phyloP scores from a whole-genome alignment of 768 basidiomycete species.

The Termitomyces sp. region DNA sequence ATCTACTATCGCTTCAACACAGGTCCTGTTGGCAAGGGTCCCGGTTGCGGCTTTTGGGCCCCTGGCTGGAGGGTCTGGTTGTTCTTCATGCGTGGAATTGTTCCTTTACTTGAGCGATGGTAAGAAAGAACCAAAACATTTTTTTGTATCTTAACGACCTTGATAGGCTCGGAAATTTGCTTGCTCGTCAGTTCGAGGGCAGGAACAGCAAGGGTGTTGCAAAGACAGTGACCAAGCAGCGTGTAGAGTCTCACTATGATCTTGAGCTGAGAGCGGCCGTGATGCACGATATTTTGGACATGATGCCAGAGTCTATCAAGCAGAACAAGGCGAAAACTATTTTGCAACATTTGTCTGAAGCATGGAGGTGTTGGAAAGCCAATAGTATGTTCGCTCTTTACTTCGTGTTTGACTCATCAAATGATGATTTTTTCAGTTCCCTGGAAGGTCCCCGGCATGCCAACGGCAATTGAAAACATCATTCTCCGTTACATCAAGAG shows the following conservation, averaged over 20 bases:
- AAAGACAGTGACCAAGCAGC: conserved; percentile 98
- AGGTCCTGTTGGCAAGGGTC: conserved; percentile 98
- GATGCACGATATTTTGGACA: conserved; percentile 99
- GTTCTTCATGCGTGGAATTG: conserved; percentile 99
- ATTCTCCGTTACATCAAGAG: conserved; percentile 98
- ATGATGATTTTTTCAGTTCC: conserved; percentile 51
- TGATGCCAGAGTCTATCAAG: conserved; percentile 99
- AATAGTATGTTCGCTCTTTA: conserved; percentile 51
- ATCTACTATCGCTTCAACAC: conserved; percentile 99
- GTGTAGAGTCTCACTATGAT: conserved; percentile 98
- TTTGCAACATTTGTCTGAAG: conserved; percentile 94
- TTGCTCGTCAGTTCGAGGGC: conserved; percentile 98
- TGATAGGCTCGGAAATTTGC: conserved; percentile 81
- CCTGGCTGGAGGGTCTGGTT: conserved; percentile 99
- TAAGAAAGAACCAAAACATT: conserved; percentile 20
- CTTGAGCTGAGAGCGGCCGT: conserved; percentile 96
- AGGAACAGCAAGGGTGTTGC: conserved; percentile 95
- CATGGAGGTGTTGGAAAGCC: conserved; percentile 97
- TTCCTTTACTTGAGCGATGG: conserved; percentile 96
- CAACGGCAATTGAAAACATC: conserved; percentile 98
- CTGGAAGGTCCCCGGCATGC: conserved; percentile 99
- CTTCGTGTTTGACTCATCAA: background rate
- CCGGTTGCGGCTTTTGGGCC: conserved; percentile 99
- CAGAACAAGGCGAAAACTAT: conserved; percentile 99
- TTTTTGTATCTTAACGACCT: background rate